Evolutionary conservation across 208 protist species (phyloP).

Genomic region (Acanthamoeba divionensis): DNA sequence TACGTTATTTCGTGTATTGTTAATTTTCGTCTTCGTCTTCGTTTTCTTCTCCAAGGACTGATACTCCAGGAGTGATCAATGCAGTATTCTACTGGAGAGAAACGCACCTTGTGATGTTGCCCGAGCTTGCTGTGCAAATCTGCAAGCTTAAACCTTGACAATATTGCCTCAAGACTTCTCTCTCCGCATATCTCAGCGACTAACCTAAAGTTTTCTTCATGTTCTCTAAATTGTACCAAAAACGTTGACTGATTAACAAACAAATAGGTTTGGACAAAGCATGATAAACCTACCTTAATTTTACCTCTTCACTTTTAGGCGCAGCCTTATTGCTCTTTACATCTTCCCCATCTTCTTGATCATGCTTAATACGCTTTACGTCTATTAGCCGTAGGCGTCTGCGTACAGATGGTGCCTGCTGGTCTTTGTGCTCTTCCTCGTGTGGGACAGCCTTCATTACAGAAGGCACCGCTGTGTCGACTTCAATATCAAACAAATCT

Average conservation of each 20-base stretch:
- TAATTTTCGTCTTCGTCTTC: not conserved
- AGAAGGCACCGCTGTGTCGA: not conserved
- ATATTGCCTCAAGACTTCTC: not conserved
- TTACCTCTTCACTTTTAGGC: too few species aligned
- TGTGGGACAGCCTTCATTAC: too few species aligned
- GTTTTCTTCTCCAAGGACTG: not conserved
- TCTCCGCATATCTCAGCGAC: not conserved
- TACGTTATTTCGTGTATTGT: not conserved
- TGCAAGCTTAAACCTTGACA: not conserved
- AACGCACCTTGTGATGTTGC: not conserved
- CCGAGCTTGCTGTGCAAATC: conserved; percentile 9
- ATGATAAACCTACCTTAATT: too few species aligned
- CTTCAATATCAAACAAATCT: not conserved
- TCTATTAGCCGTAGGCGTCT: too few species aligned
- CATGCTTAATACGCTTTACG: too few species aligned
- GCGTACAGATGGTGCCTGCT: too few species aligned
- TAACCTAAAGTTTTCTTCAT: conserved; percentile 23
- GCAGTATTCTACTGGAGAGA: too few species aligned
- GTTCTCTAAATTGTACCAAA: not conserved
- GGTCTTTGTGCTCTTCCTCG: too few species aligned
- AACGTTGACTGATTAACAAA: too few species aligned
- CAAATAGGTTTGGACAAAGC: not conserved
- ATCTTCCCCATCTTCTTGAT: too few species aligned
- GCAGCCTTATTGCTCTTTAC: too few species aligned
- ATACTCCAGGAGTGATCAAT: too few species aligned